Percentiles rank a stretch among this genome's conserved stretches.
Conservation (phyloP, 805 yeast genomes). For the Starmera amethionina region DNA sequence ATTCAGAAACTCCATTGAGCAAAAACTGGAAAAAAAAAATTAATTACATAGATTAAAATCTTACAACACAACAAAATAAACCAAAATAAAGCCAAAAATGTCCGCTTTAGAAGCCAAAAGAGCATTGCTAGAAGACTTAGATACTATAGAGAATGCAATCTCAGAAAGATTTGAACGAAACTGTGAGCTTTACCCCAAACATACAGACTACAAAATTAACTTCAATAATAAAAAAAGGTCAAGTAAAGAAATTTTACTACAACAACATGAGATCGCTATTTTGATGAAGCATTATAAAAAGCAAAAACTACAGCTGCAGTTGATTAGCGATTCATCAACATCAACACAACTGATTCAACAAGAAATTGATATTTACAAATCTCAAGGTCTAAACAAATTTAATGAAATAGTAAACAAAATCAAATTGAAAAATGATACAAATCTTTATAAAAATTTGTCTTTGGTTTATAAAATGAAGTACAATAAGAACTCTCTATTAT, state of each 20-base stretch:
- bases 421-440: conserved; percentile 19
- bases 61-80: too few species aligned
- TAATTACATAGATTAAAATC: too few species aligned
- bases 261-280: conserved; percentile 46
- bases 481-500: conserved; percentile 25
- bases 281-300: conserved; percentile 1
- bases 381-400: conserved; percentile 26
- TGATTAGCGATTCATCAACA: conserved; percentile 1
- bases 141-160: conserved; percentile 59
- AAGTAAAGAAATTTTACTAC: conserved; percentile 41
- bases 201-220: conserved; percentile 16
- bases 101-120: conserved; percentile 29
- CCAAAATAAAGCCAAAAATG: conserved; percentile 3
- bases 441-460: conserved; percentile 17
- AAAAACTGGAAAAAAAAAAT: not conserved
- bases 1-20: too few species aligned
- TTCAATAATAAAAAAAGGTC: conserved; percentile 30
- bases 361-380: conserved; percentile 20
- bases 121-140: conserved; percentile 49
- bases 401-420: conserved; percentile 21
- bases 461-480: conserved; percentile 10
- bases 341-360: conserved; percentile 1
- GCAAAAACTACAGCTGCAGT: conserved; percentile 1
- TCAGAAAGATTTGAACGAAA: conserved; percentile 51
- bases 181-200: conserved; percentile 40